Percentiles rank a stretch among this genome's conserved stretches.
Conservation (phyloP, 306 rosid genomes). For the Cotoneaster glaucophyllus region DNA sequence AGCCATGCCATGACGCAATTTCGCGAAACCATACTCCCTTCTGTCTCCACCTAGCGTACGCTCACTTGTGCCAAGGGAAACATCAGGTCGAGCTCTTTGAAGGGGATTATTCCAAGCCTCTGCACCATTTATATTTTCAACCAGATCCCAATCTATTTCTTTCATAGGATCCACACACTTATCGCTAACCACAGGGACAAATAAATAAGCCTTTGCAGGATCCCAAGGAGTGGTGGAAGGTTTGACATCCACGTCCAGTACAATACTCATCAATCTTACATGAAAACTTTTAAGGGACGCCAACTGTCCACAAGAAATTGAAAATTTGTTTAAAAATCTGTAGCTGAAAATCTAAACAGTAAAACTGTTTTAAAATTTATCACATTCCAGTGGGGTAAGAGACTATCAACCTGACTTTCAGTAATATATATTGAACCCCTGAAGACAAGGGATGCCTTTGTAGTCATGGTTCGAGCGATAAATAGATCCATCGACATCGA, state of each 20-base stretch:
- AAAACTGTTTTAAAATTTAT: conserved; percentile 6
- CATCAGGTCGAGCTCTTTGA: conserved; percentile 99
- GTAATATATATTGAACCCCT: conserved; percentile 64
- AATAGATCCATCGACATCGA: conserved; percentile 99
- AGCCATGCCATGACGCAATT: conserved; percentile 93
- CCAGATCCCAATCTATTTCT: conserved; percentile 90
- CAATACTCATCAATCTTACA: conserved; percentile 97
- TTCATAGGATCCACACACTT: conserved; percentile 63
- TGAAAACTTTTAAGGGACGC: conserved; percentile 92
- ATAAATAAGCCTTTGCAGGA: conserved; percentile 93
- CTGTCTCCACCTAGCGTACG: conserved; percentile 97
- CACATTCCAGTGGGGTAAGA: background rate
- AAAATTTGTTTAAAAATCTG: conserved; percentile 18
- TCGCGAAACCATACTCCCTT: conserved; percentile 94
- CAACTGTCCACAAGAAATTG: conserved; percentile 50
- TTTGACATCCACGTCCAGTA: conserved; percentile 99
- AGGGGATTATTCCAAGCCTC: conserved; percentile 96
- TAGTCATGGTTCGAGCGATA: conserved; percentile 97
- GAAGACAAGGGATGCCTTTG: conserved; percentile 92
- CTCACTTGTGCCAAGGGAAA: conserved; percentile 97
- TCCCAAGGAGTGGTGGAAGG: conserved; percentile 99
- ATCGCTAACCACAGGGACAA: conserved; percentile 89
- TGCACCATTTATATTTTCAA: conserved; percentile 64
- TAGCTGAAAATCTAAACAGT: conserved; percentile 17
- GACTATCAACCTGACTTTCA: conserved; percentile 68